phyloP scores from a whole-genome alignment of 2,329 filamentous ascomycete genomes.

The Verticillium albo-atrum region DNA sequence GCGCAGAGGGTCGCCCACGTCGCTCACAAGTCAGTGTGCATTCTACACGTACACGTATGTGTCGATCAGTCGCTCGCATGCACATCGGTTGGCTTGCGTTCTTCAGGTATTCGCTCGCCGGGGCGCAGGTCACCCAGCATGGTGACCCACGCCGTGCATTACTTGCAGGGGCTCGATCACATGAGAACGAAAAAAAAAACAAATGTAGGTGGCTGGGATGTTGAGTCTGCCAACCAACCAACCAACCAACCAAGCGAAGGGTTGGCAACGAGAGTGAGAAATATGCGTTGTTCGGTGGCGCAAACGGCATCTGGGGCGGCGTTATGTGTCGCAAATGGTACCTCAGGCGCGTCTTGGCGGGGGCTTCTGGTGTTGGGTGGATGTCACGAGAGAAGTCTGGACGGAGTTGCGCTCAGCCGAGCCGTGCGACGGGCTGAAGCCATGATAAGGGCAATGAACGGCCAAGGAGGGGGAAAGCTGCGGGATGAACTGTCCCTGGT shows the following conservation, averaged over 20 bases:
- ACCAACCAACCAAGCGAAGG: neutral
- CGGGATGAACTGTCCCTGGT: neutral
- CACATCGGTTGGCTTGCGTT: too few species aligned
- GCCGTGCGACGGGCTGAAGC: neutral
- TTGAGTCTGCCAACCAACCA: neutral
- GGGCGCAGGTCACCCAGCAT: neutral
- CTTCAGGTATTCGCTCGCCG: neutral
- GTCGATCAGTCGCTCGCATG: too few species aligned
- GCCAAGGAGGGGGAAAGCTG: neutral
- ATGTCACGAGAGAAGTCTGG: neutral
- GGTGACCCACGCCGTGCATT: neutral
- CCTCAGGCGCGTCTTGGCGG: neutral
- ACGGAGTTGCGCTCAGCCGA: neutral
- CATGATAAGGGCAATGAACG: neutral
- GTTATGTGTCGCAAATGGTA: neutral
- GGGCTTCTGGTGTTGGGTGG: neutral
- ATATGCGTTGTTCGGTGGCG: neutral
- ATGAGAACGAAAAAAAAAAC: neutral
- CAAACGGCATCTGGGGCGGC: neutral
- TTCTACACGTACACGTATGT: too few species aligned
- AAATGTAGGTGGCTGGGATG: neutral
- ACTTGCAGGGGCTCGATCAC: neutral
- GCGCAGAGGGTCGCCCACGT: neutral
- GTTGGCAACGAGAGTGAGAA: neutral
- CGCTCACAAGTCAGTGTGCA: too few species aligned